Conservation (phyloP, 2,329 filamentous ascomycete genomes). For the Drechslerella dactyloides region DNA sequence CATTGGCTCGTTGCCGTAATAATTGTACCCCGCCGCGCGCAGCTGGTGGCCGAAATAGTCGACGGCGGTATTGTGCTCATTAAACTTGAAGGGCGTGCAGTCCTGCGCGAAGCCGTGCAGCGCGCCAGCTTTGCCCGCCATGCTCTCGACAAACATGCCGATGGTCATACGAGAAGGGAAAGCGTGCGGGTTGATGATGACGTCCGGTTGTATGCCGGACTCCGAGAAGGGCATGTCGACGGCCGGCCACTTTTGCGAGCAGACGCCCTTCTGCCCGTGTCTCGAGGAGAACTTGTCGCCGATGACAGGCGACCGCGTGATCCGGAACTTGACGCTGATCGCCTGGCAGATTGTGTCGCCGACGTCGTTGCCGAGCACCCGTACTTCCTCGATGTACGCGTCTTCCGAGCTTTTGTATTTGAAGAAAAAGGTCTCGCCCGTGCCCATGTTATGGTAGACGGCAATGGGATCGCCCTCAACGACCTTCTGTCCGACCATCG, state of each 20-base stretch:
- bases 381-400: slow-evolving; percentile 90
- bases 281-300: slow-evolving; percentile 99
- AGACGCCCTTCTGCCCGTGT: slow-evolving; percentile 97
- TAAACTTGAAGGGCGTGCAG: slow-evolving; percentile 91
- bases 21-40: slow-evolving; percentile 94
- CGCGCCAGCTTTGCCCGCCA: slow-evolving; percentile 92
- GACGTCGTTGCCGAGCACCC: slow-evolving; percentile 81
- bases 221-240: slow-evolving; percentile 97
- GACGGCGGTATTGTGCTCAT: slow-evolving; percentile 86
- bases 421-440: slow-evolving; percentile 79
- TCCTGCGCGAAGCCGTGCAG: slow-evolving; percentile 96
- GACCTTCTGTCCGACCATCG: slow-evolving; percentile 77
- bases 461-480: slow-evolving; percentile 82
- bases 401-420: slow-evolving; percentile 93
- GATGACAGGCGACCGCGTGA: slow-evolving; percentile 88
- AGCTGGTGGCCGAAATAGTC: slow-evolving; percentile 97
- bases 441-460: slow-evolving; percentile 77
- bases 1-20: slow-evolving; percentile 97
- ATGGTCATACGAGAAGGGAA: slow-evolving; percentile 99
- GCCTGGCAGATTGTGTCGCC: slow-evolving; percentile 84
- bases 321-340: slow-evolving; percentile 88
- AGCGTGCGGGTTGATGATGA: slow-evolving; percentile 99
- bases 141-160: slow-evolving; percentile 97
- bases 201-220: slow-evolving; percentile 91
- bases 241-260: slow-evolving; percentile 92